Conservation (phyloP, 768 basidiomycete species). For the Amanita pseudoporphyria region DNA sequence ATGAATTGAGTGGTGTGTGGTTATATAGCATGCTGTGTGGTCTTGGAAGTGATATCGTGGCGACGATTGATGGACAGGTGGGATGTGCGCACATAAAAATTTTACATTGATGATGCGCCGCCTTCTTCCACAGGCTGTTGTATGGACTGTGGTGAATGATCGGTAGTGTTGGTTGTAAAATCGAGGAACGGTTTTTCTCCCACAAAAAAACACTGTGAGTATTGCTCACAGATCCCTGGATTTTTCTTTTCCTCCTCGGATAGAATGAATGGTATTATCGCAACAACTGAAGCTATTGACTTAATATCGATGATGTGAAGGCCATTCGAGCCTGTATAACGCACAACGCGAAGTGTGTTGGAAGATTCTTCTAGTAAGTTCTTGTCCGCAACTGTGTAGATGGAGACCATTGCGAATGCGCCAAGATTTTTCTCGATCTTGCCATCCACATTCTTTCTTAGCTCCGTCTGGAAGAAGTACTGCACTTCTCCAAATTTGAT, state of each 20-base stretch:
- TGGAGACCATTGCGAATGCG: neutral
- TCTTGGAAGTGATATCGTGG: no score
- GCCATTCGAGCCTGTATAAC: neutral
- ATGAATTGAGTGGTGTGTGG: neutral
- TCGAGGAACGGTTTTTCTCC: conserved; percentile 3
- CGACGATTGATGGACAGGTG: no score
- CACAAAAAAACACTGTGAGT: conserved; percentile 22
- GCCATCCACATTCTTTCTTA: neutral
- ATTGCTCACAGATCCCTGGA: conserved; percentile 9
- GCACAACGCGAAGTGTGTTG: neutral
- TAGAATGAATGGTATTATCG: neutral
- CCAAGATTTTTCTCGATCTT: neutral
- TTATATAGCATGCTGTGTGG: no score
- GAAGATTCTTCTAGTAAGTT: neutral
- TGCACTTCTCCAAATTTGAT: conserved; percentile 1
- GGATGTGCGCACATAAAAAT: no score
- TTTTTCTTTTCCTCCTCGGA: neutral
- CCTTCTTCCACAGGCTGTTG: neutral
- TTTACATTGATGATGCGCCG: neutral
- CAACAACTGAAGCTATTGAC: neutral
- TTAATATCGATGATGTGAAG: neutral
- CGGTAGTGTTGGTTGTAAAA: conserved; percentile 2
- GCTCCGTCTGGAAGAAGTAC: neutral
- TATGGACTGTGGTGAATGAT: neutral
- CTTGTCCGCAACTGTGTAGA: neutral